Evolutionary conservation across 257 asterid species (phyloP), one percentile per base, ranked within the genome.

Genomic region (Petrea volubilis): DNA sequence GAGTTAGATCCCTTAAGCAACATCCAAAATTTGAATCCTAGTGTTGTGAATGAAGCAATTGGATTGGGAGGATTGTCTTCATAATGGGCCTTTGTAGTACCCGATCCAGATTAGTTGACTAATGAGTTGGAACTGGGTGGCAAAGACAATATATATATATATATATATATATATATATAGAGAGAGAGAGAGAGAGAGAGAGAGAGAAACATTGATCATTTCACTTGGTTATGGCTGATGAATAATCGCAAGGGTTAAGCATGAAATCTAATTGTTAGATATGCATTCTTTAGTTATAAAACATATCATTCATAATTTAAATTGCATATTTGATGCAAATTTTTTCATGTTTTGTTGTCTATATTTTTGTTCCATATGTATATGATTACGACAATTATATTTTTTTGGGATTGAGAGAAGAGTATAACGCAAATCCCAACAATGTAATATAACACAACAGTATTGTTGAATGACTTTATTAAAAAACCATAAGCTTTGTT

Each of bases 181-280:
- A n/a, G n/a, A n/a, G n/a, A n/a, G n/a, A n/a, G n/a, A n/a, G n/a
- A n/a, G n/a, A n/a, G n/a, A n/a, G n/a, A n/a, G n/a, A n/a, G n/a
- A n/a, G n/a, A n/a, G n/a, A n/a, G n/a, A n/a, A n/a, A n/a, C 80
- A 70, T 76, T 70, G 43, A 52, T 61, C 72, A 21, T 31, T 29
- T 43, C 12, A 10, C 5, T 74, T 68, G 60, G 8, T 49, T 2
- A 3, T 17, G 50, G 65, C 28, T 70, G 25, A 70, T 34, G 52
- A 31, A 27, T 56, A 60, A 51, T 49, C 49, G 7, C 10, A 63
- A 28, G 47, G 40, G 72, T 63, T 68, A 9, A 50, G 12, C 27
- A 21, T 44, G 7, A 79, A 73, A 73, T 73, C 77, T 72, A 55
- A 57, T 14, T 13, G 34, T 20, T 73, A 15, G 75, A 76, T 73